phyloP scores from a whole-genome alignment of 345 rosid genomes.

The Eutrema yunnanense region DNA sequence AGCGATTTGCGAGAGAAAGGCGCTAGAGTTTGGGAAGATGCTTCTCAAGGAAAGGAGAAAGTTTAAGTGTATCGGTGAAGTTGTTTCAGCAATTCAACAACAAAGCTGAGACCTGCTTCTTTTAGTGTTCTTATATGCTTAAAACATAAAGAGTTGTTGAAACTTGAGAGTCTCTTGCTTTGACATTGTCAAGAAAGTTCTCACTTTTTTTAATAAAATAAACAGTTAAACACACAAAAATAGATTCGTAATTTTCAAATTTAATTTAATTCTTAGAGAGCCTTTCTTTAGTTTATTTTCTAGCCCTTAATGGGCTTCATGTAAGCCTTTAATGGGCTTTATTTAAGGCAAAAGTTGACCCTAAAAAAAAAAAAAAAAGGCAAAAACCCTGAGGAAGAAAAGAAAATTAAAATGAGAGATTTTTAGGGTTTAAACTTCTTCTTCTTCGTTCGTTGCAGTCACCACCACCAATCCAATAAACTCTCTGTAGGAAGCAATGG shows the following conservation, averaged over 20 bases:
- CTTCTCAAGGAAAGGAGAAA: slow-evolving; percentile 74
- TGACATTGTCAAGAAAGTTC: neutral
- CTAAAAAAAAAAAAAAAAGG: too few species aligned
- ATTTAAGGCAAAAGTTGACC: too few species aligned
- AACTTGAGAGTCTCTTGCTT: neutral
- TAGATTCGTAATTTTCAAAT: too few species aligned
- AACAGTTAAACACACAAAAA: neutral
- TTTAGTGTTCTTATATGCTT: neutral
- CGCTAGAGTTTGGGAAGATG: slow-evolving; percentile 61
- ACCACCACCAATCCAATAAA: neutral
- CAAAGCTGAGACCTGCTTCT: neutral
- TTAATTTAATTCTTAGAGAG: too few species aligned
- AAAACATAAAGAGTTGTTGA: neutral
- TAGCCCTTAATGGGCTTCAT: too few species aligned
- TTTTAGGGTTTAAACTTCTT: neutral
- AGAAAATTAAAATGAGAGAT: neutral
- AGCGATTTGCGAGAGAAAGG: slow-evolving; percentile 68
- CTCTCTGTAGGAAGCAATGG: slow-evolving; percentile 35
- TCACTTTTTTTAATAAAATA: neutral
- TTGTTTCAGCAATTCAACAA: slow-evolving; percentile 49
- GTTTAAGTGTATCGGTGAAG: slow-evolving; percentile 60
- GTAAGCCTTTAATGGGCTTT: too few species aligned
- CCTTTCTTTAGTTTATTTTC: too few species aligned
- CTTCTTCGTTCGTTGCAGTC: neutral
- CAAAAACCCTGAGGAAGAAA: too few species aligned